These are phyloP conservation scores for Aspergillus diversus DNA, from an alignment of 495 filamentous ascomycete genomes.

Conservation along the genomic window DNA sequence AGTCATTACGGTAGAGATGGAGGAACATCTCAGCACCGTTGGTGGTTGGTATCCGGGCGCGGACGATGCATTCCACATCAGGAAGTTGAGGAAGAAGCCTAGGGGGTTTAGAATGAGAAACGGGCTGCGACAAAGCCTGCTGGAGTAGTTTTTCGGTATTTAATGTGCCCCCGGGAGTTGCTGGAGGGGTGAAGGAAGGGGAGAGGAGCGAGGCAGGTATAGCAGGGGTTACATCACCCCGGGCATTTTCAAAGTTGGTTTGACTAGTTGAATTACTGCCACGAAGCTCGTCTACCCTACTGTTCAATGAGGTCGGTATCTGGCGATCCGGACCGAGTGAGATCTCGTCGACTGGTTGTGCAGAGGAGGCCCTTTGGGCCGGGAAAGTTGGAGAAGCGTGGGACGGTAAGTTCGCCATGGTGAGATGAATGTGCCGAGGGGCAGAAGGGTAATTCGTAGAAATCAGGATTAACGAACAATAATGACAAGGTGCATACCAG, in stretches of 20 bases:
- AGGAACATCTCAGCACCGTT: constrained; percentile 95
- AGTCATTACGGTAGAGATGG: constrained; percentile 89
- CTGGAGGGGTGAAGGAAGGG: constrained; percentile 78
- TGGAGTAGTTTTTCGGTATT: constrained; percentile 50
- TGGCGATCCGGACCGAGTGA: constrained; percentile 22
- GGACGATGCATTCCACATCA: constrained; percentile 77
- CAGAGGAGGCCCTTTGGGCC: constrained; percentile 41
- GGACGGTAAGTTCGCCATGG: constrained; percentile 55
- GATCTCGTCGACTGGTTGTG: constrained; percentile 33
- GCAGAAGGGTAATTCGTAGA: constrained; percentile 12
- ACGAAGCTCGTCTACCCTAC: constrained; percentile 22
- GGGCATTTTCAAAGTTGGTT: constrained; percentile 25
- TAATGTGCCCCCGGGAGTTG: constrained; percentile 68
- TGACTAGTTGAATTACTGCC: constrained; percentile 27
- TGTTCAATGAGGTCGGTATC: constrained; percentile 12
- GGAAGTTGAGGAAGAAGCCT: constrained; percentile 71
- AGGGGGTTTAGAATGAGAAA: constrained; percentile 56
- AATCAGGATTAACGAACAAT: constrained; percentile 3
- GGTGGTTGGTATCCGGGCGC: constrained; percentile 84
- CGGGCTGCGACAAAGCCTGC: constrained; percentile 29
- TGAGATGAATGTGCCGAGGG: constrained; percentile 20
- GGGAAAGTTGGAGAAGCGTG: constrained; percentile 56
- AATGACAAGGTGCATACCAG: constrained; percentile 10
- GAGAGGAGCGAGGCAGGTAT: constrained; percentile 63
- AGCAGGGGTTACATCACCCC: constrained; percentile 39